Evolutionary conservation across 768 basidiomycete genomes (phyloP), one percentile per base, ranked within the genome.

Genomic region (Russula lepida): DNA sequence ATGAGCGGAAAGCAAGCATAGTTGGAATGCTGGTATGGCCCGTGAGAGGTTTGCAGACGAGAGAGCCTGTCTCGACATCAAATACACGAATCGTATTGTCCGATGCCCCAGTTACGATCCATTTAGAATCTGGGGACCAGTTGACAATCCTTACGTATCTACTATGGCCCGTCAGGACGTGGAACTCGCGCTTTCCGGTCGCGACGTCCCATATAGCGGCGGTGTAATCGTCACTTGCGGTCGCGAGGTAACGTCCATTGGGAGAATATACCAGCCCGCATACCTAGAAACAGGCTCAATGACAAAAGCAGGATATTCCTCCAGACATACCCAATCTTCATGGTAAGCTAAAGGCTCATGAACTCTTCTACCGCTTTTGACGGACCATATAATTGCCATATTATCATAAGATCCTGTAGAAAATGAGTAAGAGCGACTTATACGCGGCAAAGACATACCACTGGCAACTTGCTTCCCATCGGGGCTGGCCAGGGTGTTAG

Each of bases 191-290:
- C 64, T 79, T 76, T 0, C 80, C 79, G 2, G 74, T 74, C 41
- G 66, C 60, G 6, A 74, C 69, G 64, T 81, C 78, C 80, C 80
- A 82, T 27, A 82, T 62, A 51, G 72, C 73, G 61, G 80, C 77
- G 21, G 72, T 69, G 69, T 79, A 78, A 68, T 82, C 80, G 30
- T 79, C 68, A 28, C 77, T 77, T 0, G 77, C 79, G 0, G 79
- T 79, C 4, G 75, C 79, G 9, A 77, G 49, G 25, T 56, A 55
- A 17, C 19, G 43, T 11, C 65, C 65, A 46, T 66, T 54, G 3
- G 64, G 60, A 25, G 65, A 62, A 39, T 66, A 66, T 6, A 57
- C 56, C 12, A 66, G 4, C 1, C 43, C 54, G 37, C 33, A 41
- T 19, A 65, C 43, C 61, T 59, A 13, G 27, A 37, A 13, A n/a